Base-by-base conservation (phyloP, 2,329 filamentous ascomycete species). In the Talaromyces sp. region DNA sequence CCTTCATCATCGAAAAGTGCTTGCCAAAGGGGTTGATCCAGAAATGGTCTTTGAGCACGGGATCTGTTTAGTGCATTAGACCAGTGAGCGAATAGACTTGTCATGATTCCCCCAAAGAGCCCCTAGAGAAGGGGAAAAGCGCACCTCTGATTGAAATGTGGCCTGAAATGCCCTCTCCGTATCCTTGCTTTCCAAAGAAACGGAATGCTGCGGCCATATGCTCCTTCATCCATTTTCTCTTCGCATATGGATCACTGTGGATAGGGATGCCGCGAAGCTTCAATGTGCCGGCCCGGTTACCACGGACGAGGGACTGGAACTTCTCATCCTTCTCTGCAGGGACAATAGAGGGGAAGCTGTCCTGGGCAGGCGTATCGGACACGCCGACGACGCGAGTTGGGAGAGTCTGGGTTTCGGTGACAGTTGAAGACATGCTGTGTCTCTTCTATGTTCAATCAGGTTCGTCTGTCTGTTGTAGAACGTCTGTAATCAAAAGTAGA, bases 151-250 rank as follows among this genome's bases (percentile, higher is more conserved):
- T 77, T 5, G 75, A 77, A 60, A 80, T 80, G 69, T 80, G 78
- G 1, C 78, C 78, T 1, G 77, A 66, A 37, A 56, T 31, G 14
- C 66, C 66, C n/a, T 67, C 66, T 41, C 70, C 70, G 59, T 72
- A 72, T 6, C 70, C 70, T 41, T 70, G 68, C 57, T 69, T 69
- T 1, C 71, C 71, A 41, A 72, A 69, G 67, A 70, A 72, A 16
- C 71, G 67, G 35, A 72, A 78, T 3, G 77, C 77, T 35, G 76
- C 78, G 1, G 78, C 78, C 73, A 79, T 79, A 56, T 79, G 78
- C 65, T 83, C 80, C 70, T 84, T 86, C 67, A 85, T 79, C 73
- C 84, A 84, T 65, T 83, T 76, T 33, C 83, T 79, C 68, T 85
- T 78, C 61, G 81, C 74, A 10, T 77, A 73, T n/a, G 74, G 73